Percentiles rank a stretch among this genome's conserved stretches.
These are phyloP conservation scores for Murraya koenigii DNA, from an alignment of 345 rosid species.

Conservation along the genomic window DNA sequence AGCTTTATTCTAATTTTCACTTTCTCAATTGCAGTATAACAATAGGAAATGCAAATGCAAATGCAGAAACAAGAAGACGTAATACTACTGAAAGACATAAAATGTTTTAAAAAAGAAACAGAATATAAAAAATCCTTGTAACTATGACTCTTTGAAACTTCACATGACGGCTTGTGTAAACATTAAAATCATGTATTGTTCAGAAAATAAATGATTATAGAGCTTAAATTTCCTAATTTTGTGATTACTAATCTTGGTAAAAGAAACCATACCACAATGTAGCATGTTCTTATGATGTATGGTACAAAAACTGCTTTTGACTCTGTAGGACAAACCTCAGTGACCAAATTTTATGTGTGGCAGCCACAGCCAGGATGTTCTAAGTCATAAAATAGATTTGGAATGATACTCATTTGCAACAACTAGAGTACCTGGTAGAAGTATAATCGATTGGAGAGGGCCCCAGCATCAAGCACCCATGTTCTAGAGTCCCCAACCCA, in stretches of 20 bases:
- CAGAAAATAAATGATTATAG: too few relatives aligned
- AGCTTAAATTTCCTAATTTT: not conserved
- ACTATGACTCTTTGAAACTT: too few relatives aligned
- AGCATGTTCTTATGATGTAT: not conserved
- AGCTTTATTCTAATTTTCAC: too few relatives aligned
- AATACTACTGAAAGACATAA: too few relatives aligned
- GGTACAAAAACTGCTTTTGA: not conserved
- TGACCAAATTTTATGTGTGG: not conserved
- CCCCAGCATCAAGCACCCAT: constrained; percentile 50
- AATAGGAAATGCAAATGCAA: too few relatives aligned
- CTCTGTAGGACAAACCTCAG: not conserved
- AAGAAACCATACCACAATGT: not conserved
- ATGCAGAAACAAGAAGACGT: too few relatives aligned
- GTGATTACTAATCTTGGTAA: not conserved
- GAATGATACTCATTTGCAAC: not conserved
- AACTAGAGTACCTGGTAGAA: constrained; percentile 42
- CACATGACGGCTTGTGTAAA: too few relatives aligned
- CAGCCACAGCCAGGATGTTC: not conserved
- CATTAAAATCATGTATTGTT: too few relatives aligned
- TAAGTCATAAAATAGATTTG: not conserved
- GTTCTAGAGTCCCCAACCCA: constrained; percentile 47
- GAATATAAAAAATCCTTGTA: too few relatives aligned
- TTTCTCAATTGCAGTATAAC: too few relatives aligned
- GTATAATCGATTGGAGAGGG: constrained; percentile 45
- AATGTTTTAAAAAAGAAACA: too few relatives aligned